Base-by-base conservation (phyloP, 2,329 filamentous ascomycete genomes). In the Colletotrichum musicola region DNA sequence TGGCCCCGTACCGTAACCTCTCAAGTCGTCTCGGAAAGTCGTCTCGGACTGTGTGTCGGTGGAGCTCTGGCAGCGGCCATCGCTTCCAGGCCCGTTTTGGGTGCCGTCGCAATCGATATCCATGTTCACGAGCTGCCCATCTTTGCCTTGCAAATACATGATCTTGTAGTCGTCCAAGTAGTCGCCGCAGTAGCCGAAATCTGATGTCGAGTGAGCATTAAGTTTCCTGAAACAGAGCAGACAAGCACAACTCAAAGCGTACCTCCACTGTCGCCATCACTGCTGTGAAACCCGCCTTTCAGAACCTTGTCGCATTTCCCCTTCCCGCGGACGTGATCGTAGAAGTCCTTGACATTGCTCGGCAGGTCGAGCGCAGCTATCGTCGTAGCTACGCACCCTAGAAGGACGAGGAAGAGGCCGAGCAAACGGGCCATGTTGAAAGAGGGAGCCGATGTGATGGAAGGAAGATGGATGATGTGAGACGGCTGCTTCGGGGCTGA, bases 71-170 rank as follows among this genome's bases (percentile, higher is more conserved):
- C 86, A 88, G 47, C 81, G 80, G 1, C 83, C 82, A 35, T 81
- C 82, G 63, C 81, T 78, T 7, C 79, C 78, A 22, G 77, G 75
- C n/a, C 46, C 46, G 18, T 49, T 49, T 62, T 85, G 81, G 7
- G 79, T 73, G 22, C 87, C 87, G 71, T 89, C 87, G 72, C 87
- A 89, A 77, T 88, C 86, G 62, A 89, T 80, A 72, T 89, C 87
- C 84, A 89, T 87, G 75, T 89, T 84, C 59, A 79, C 82, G 46
- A 88, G 78, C 44, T 80, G 72, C 22, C 78, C 78, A 4, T 75
- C 73, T 3, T 75, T 77, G 51, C 82, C 82, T 65, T 84, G 82
- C 14, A 89, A 74, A 76, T 84, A 89, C 66, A 89, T 77, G 50
- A 84, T 78, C 42, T 80, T 78, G 73, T 77, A 77, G 42, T 81